A percentile compares a stretch with the other conserved stretches of the same genome.
These are phyloP conservation scores for Talaromyces adpressus DNA, from an alignment of 495 filamentous ascomycete genomes.

Conservation along the genomic window DNA sequence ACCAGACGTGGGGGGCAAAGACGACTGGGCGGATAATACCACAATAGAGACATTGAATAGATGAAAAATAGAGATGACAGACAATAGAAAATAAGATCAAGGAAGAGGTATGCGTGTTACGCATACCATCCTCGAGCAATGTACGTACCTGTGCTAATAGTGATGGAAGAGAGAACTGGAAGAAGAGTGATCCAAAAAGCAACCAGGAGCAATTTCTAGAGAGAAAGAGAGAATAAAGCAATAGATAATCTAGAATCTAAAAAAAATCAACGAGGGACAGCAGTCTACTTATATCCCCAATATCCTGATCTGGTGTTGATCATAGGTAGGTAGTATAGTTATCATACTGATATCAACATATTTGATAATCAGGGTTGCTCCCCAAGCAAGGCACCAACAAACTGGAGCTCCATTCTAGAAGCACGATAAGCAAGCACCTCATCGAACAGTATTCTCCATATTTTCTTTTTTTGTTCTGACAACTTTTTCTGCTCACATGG, in stretches of 20 bases:
- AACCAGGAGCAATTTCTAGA: neutral
- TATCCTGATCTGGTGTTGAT: neutral
- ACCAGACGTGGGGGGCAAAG: neutral
- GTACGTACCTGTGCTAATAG: neutral
- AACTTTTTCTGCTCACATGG: conserved; percentile 2
- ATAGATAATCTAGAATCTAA: neutral
- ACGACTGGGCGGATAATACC: neutral
- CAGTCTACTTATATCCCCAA: neutral
- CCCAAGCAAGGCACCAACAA: neutral
- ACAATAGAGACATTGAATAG: neutral
- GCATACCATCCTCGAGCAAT: neutral
- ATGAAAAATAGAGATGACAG: neutral
- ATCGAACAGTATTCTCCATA: neutral
- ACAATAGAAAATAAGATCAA: neutral
- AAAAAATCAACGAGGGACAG: neutral
- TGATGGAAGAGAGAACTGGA: neutral
- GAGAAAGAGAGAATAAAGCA: neutral
- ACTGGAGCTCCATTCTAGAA: neutral
- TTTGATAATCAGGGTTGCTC: neutral
- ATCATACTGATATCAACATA: neutral
- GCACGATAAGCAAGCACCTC: neutral
- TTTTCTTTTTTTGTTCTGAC: neutral
- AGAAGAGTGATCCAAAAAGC: neutral
- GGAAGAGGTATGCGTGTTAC: neutral
- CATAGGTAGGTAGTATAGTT: neutral